Base-by-base conservation (phyloP, 2,329 filamentous ascomycete genomes). In the Fusarium sororula region DNA sequence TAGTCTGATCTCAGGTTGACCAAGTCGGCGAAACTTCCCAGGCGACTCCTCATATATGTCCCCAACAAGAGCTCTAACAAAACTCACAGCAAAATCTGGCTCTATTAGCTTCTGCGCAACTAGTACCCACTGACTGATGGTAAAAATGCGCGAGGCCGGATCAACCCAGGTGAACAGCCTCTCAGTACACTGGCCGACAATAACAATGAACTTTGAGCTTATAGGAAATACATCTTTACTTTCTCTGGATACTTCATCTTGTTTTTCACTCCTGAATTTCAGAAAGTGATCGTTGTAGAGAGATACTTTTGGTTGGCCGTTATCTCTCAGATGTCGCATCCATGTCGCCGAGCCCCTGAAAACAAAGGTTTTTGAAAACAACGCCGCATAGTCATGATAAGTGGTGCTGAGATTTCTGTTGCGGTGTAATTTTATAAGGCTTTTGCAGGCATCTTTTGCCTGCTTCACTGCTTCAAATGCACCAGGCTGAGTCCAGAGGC, bases 171-270 rank as follows among this genome's bases (percentile, higher is more conserved):
- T 47, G 18, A 47, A 6, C 0, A 47, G 8, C 44, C 24, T 47
- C 24, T 22, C 24, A 22, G 24, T 15, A 7, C 24, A 47, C 24
- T 28, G 6, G 12, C 3, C 5, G 12, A 47, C 6, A 28, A 0
- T 15, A 22, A 0, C 24, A 10, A 47, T 22, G 44, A 5, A 22
- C 24, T 47, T 22, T 22, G 44, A 47, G 44, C 44, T 28, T 20
- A 47, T 22, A 22, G 3, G 5, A 22, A 47, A 28, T 0, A 0
- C 8, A 22, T 28, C 13, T 22, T 28, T 2, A 8, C 13, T 15
- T 22, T 47, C 44, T 28, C 44, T 0, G 8, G 0, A 28, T 7
- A 6, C 24, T 28, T 47, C 24, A 11, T 28, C 0, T 28, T 26
- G 1, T 0, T 28, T 28, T 3, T 47, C 0, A 14, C 18, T 28